Evolutionary conservation across 371 early-diverging fungal genomes (phyloP).

Genomic region (Apophysomyces sp.): DNA sequence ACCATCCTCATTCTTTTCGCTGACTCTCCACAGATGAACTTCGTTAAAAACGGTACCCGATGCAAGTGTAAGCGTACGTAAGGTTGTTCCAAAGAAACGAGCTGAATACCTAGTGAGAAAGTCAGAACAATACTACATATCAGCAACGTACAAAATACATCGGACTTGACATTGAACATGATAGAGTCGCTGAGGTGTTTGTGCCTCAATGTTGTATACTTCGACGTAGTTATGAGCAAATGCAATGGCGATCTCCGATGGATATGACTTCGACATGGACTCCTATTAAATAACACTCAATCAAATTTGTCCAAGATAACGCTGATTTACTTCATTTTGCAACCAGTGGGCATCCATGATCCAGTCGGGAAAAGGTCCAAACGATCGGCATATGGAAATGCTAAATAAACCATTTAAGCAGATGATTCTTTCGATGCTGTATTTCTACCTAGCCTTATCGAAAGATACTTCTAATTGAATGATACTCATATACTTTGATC

Average conservation of each 20-base stretch:
- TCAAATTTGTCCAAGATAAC: not conserved
- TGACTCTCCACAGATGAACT: constrained; percentile 70
- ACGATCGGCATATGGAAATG: constrained; percentile 7
- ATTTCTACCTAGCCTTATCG: constrained; percentile 13
- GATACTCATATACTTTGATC: constrained; percentile 42
- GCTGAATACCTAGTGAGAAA: constrained; percentile 62
- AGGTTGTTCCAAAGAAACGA: constrained; percentile 54
- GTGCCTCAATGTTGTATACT: constrained; percentile 36
- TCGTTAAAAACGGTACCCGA: constrained; percentile 87
- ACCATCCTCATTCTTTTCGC: constrained; percentile 23
- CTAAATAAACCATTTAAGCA: constrained; percentile 7
- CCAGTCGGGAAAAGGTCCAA: constrained; percentile 61
- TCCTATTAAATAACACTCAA: not conserved
- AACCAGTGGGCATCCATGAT: constrained; percentile 74
- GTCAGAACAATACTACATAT: not conserved
- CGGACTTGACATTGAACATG: constrained; percentile 53
- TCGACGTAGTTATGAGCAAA: constrained; percentile 78
- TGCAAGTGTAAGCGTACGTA: constrained; percentile 56
- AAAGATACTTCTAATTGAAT: constrained; percentile 12
- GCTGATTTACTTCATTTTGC: constrained; percentile 11
- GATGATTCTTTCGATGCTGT: constrained; percentile 1
- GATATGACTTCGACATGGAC: not conserved
- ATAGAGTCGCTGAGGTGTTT: constrained; percentile 19
- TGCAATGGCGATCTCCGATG: constrained; percentile 54
- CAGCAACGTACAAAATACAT: constrained; percentile 54